Conservation (phyloP, 2,329 filamentous ascomycete genomes). For the Xylariaceae sp. region DNA sequence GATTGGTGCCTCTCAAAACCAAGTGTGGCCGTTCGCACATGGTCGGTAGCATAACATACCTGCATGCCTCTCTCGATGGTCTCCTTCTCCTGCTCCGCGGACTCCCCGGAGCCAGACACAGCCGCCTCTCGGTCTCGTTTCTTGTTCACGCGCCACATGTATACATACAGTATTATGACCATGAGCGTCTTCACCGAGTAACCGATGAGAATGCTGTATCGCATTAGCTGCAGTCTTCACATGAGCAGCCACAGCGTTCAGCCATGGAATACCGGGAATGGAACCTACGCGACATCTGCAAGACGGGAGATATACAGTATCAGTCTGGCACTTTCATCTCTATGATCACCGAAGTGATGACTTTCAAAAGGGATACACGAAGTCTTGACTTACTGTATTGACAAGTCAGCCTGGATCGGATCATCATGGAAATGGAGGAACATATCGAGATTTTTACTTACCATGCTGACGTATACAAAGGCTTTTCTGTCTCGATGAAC, state of each 20-base stretch:
- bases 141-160: conserved; percentile 52
- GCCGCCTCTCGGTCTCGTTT: conserved; percentile 45
- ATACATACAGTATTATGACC: conserved; percentile 47
- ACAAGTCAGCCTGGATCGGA: not conserved
- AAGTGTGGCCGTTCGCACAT: not conserved
- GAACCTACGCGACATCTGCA: conserved; percentile 37
- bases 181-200: conserved; percentile 48
- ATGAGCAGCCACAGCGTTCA: not conserved
- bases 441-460: not conserved
- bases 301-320: not conserved
- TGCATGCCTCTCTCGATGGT: conserved; percentile 51
- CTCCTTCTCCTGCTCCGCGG: conserved; percentile 42
- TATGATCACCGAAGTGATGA: not conserved
- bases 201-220: conserved; percentile 47
- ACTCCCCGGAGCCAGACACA: conserved; percentile 17
- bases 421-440: not conserved
- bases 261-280: not conserved
- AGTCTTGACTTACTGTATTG: conserved; percentile 8
- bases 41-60: conserved; percentile 4
- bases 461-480: conserved; percentile 43
- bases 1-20: not conserved
- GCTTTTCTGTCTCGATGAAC: conserved; percentile 43
- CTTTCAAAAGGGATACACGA: too few species aligned
- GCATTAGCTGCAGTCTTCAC: not conserved
- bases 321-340: not conserved